phyloP scores from a whole-genome alignment of 2,329 filamentous ascomycete species.

The Aplosporella prunicola region DNA sequence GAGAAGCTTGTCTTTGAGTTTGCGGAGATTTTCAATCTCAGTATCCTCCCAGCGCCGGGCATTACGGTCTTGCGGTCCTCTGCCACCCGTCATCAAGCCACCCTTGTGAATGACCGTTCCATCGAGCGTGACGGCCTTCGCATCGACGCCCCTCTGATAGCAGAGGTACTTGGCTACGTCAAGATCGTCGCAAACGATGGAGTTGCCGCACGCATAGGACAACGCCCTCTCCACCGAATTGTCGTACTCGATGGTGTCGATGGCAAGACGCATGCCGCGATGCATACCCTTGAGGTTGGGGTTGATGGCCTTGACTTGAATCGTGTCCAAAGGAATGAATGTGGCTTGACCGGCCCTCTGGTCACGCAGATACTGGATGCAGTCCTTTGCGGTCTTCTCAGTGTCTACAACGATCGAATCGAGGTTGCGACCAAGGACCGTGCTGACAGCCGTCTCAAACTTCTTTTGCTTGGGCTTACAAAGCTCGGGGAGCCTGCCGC shows the following conservation, averaged over 20 bases:
- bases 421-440: conserved; percentile 84
- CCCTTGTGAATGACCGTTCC: conserved; percentile 97
- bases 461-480: conserved; percentile 97
- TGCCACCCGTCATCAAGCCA: conserved; percentile 91
- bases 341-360: conserved; percentile 80
- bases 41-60: conserved; percentile 82
- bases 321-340: conserved; percentile 93
- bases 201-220: conserved; percentile 88
- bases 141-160: conserved; percentile 73
- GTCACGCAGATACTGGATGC: conserved; percentile 87
- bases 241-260: conserved; percentile 94
- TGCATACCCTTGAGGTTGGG: conserved; percentile 83
- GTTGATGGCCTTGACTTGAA: conserved; percentile 87
- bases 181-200: conserved; percentile 85
- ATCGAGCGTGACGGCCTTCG: conserved; percentile 89
- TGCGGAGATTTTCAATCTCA: conserved; percentile 76
- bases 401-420: conserved; percentile 93
- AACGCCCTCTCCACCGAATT: conserved; percentile 81
- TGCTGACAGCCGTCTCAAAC: conserved; percentile 85
- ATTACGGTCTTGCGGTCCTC: conserved; percentile 61
- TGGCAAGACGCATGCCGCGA: conserved; percentile 74
- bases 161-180: conserved; percentile 81
- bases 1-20: conserved; percentile 63
- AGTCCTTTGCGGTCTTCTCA: conserved; percentile 87
- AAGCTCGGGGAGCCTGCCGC: conserved; percentile 79